Evolutionary conservation across 202 grass and related monocot genomes (phyloP), one percentile per base, ranked within the genome.

Genomic region (Panicum virgatum): DNA sequence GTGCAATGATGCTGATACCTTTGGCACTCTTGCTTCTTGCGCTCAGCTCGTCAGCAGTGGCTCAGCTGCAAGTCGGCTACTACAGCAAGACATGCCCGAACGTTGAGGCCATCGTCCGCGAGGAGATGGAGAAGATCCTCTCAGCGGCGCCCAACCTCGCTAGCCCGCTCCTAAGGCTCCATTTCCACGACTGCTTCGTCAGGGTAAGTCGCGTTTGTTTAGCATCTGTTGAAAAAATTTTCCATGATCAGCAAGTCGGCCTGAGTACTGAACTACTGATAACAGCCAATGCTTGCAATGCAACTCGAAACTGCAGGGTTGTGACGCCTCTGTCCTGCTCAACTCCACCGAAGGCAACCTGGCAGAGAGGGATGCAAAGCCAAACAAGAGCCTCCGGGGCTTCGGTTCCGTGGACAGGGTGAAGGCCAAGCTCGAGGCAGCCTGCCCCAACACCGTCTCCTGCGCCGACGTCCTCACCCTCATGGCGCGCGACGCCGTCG

Each of bases 151-250:
- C 83, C 14, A 85, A 62, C 45, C 76, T 89, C 22, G 65, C 87
- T 29, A 83, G 62, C 64, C 77, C 87, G 1, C 61, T 86, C 30
- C 82, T 89, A 20, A 77, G 92, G 7, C 58, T 93, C 72, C 88
- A 93, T 68, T 93, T 93, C 57, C 88, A 88, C 11, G 91, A 94
- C 69, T 94, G 91, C 72, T 94, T 94, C 9, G 83, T 97, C 40
- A 81, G 66, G 73, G 87, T 92, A 9, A 79, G 63, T 62, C 6
- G 16, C 40, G 9, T 9, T 43, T 43, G 40, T 43, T 43, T 11
- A 43, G 9, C 40, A 43, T 12, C 9, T 10, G 40, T 43, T 43
- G 40, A 43, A 9, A 43, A n/a, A n/a, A n/a, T n/a, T 43, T 43
- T 43, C 39, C 8, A 42, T 42, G 39, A 42, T 42, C 39, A 42